A percentile compares a stretch with the other conserved stretches of the same genome.
Conservation (phyloP, 2,329 filamentous ascomycete genomes). For the Alternaria sp. region DNA sequence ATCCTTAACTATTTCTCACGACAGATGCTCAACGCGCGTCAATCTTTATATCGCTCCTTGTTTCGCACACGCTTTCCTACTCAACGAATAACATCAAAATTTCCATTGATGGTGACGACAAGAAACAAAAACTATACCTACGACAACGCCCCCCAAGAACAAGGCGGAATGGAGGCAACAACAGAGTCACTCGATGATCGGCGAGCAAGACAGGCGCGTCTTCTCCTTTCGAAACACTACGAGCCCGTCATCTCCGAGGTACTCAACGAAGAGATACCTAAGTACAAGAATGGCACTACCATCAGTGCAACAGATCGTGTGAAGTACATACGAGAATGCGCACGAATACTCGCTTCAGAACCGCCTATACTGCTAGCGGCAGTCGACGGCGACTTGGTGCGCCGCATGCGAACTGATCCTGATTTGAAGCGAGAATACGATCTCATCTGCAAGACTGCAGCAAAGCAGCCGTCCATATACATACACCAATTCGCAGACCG, state of each 20-base stretch:
- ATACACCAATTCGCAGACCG: constrained; percentile 33
- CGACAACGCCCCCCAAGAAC: too few relatives aligned
- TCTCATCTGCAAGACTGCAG: neutral
- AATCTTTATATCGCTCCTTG: neutral
- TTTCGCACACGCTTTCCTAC: neutral
- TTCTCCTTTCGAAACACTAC: constrained; percentile 27
- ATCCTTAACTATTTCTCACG: neutral
- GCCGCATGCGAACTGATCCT: constrained; percentile 15
- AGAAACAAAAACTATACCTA: constrained; percentile 2
- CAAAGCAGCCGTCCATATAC: constrained; percentile 35
- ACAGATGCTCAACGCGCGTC: neutral
- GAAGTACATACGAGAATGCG: constrained; percentile 29
- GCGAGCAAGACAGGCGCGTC: constrained; percentile 22
- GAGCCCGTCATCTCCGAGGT: constrained; percentile 32
- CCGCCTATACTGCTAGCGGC: constrained; percentile 29
- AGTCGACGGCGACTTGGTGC: constrained; percentile 30
- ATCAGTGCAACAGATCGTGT: constrained; percentile 18
- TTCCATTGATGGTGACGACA: constrained; percentile 6
- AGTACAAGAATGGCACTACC: constrained; percentile 25
- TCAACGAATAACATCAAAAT: neutral
- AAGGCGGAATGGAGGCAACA: too few relatives aligned
- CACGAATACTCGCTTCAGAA: constrained; percentile 37
- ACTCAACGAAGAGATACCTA: constrained; percentile 30
- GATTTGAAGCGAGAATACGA: constrained; percentile 27
- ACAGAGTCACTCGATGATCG: constrained; percentile 17